Conservation (phyloP, 331 rosid genomes). For the Malus hybrid region DNA sequence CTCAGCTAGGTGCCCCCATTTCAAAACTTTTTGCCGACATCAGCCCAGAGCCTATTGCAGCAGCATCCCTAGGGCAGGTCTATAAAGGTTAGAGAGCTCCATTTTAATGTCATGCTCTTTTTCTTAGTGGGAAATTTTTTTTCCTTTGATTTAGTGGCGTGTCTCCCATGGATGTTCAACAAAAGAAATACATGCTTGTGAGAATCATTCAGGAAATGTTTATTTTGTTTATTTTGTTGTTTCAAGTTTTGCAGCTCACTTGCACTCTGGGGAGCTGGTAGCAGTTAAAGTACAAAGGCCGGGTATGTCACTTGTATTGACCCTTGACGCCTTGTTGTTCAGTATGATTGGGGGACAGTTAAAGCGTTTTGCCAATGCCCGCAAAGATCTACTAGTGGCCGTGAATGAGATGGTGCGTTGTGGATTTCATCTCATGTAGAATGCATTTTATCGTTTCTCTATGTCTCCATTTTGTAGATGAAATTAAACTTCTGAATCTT, state of each 20-base stretch:
- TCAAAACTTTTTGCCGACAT: slow-evolving; percentile 67
- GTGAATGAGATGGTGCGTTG: slow-evolving; percentile 88
- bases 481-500: not conserved
- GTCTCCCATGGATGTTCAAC: not conserved
- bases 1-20: slow-evolving; percentile 62
- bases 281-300: slow-evolving; percentile 99
- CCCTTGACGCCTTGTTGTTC: slow-evolving; percentile 95
- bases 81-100: slow-evolving; percentile 68
- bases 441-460: not conserved
- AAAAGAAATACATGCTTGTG: slow-evolving; percentile 16
- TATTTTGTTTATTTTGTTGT: slow-evolving; percentile 33
- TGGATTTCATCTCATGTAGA: not conserved
- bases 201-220: slow-evolving; percentile 40
- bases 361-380: slow-evolving; percentile 86
- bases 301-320: slow-evolving; percentile 84
- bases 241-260: slow-evolving; percentile 98
- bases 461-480: not conserved
- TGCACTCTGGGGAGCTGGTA: slow-evolving; percentile 92
- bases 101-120: not conserved
- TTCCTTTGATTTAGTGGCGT: slow-evolving; percentile 9
- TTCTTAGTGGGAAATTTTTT: not conserved
- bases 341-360: slow-evolving; percentile 91
- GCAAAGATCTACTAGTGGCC: slow-evolving; percentile 85
- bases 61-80: slow-evolving; percentile 97
- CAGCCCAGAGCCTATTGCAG: slow-evolving; percentile 78